Conservation (phyloP, 1,139 yeast species). For the Sugiyamaella japonica region DNA sequence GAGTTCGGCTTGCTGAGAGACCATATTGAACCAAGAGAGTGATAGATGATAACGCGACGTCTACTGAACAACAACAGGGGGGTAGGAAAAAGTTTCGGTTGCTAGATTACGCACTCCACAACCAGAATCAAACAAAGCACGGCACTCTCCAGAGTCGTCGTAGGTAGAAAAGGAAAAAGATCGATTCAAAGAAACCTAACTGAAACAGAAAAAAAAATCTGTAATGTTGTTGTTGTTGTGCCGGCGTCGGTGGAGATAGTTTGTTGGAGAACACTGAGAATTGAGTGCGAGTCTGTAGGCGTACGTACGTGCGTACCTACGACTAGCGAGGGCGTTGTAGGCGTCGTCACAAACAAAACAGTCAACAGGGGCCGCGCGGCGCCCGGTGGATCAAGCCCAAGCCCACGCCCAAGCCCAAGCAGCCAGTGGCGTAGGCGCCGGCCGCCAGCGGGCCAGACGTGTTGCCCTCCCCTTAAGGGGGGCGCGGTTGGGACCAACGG, state of each 20-base stretch:
- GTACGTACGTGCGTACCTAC: too few species aligned
- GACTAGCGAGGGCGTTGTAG: too few species aligned
- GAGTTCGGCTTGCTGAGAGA: constrained; percentile 41
- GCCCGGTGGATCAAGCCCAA: too few species aligned
- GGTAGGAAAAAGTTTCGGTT: background rate
- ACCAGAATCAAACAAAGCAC: background rate
- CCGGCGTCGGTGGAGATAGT: background rate
- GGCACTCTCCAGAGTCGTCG: background rate
- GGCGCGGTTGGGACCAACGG: too few species aligned
- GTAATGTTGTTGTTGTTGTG: background rate
- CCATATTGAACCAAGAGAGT: constrained; percentile 29
- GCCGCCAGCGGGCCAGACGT: too few species aligned
- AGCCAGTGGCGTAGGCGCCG: too few species aligned
- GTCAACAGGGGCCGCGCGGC: too few species aligned
- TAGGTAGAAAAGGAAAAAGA: background rate
- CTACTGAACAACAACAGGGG: background rate
- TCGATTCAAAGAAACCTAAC: background rate
- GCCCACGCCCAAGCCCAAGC: too few species aligned
- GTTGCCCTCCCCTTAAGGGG: too few species aligned
- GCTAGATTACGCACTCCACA: too few species aligned
- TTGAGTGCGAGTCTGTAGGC: background rate
- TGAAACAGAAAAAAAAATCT: background rate
- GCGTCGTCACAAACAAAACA: too few species aligned
- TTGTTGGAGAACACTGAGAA: background rate
- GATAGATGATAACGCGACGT: background rate